Evolutionary conservation across 768 basidiomycete species (phyloP).

Genomic region (Pleurotus cornucopiae): DNA sequence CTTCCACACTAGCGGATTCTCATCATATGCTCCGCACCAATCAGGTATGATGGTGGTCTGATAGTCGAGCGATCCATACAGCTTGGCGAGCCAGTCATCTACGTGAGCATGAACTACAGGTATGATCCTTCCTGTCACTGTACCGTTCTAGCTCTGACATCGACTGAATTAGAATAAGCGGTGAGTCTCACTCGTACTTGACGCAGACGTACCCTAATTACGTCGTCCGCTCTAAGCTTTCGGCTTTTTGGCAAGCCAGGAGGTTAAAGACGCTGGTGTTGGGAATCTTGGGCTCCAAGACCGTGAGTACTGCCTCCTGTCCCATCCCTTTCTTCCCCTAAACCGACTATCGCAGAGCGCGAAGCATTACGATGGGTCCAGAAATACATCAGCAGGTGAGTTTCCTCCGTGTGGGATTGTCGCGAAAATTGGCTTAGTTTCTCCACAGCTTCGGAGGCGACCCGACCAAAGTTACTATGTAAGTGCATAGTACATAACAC

Average conservation of each 20-base stretch:
- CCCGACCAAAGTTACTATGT: slow-evolving; percentile 56
- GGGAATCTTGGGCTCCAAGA: slow-evolving; percentile 69
- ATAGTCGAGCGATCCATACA: slow-evolving; percentile 42
- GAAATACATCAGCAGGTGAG: slow-evolving; percentile 45
- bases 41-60: slow-evolving; percentile 37
- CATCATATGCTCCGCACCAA: neutral
- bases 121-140: neutral
- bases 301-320: slow-evolving; percentile 31
- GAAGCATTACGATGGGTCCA: slow-evolving; percentile 62
- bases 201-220: neutral
- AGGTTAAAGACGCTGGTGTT: slow-evolving; percentile 46
- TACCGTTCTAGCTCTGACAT: neutral
- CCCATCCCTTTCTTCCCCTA: no score
- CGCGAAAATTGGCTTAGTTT: neutral
- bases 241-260: slow-evolving; percentile 48
- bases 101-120: slow-evolving; percentile 54
- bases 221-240: slow-evolving; percentile 26
- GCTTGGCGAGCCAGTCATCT: slow-evolving; percentile 40
- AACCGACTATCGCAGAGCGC: slow-evolving; percentile 45
- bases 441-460: slow-evolving; percentile 56
- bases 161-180: neutral
- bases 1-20: neutral
- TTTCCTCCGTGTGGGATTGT: neutral
- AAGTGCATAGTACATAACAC: slow-evolving; percentile 12
- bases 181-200: neutral